A percentile compares a stretch with the other conserved stretches of the same genome.
Conservation (phyloP, 2,329 filamentous ascomycete species). For the Phialophora expanda region DNA sequence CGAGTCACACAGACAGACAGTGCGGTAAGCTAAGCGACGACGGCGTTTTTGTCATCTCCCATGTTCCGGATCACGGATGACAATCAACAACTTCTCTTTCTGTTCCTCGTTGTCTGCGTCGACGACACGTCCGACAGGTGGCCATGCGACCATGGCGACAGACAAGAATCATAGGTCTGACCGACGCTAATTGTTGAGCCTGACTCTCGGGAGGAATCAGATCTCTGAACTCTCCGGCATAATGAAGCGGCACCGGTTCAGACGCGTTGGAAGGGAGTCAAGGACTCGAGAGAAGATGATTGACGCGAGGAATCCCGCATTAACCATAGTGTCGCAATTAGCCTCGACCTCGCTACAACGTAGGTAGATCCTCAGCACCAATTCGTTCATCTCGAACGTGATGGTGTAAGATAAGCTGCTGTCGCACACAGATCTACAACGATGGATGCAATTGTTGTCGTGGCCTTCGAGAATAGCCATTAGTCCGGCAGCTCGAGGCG, state of each 20-base stretch:
- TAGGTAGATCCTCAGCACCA: constrained; percentile 6
- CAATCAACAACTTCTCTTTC: background rate
- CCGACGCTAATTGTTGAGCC: background rate
- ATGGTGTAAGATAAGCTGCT: background rate
- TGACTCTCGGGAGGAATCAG: background rate
- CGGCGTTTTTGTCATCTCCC: background rate
- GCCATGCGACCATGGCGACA: background rate
- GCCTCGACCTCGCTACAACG: background rate
- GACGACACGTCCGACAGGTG: background rate
- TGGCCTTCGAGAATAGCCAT: background rate
- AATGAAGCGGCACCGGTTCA: background rate
- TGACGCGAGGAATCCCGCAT: constrained; percentile 6
- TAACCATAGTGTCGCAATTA: background rate
- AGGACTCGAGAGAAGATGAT: background rate
- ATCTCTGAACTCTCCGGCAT: background rate
- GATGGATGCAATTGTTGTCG: background rate
- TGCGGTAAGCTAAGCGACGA: background rate
- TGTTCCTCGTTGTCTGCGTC: background rate
- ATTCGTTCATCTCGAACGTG: constrained; percentile 8
- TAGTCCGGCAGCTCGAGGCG: background rate
- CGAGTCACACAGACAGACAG: background rate
- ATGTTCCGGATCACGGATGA: background rate
- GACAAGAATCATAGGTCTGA: background rate
- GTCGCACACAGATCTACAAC: background rate
- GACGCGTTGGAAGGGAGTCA: background rate